Evolutionary conservation across 331 rosid genomes (phyloP).

Genomic region (Rosa hybrid): DNA sequence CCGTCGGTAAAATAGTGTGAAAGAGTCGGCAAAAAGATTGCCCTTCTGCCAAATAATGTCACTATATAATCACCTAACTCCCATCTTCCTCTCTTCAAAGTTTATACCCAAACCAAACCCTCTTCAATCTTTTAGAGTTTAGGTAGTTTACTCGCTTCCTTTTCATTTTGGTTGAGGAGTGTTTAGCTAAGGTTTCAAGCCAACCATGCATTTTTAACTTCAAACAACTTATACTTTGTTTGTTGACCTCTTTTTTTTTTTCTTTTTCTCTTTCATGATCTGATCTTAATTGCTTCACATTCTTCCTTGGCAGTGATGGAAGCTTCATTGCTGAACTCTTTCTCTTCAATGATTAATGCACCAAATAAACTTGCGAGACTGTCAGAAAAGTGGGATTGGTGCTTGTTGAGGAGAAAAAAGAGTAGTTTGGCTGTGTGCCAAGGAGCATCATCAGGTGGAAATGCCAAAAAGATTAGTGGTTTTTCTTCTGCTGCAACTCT

Average conservation of each 20-base stretch:
- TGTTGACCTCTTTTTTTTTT: slow-evolving; percentile 19
- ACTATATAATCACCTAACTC: slow-evolving; percentile 53
- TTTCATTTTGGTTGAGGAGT: slow-evolving; percentile 36
- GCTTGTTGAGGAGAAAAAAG: slow-evolving; percentile 40
- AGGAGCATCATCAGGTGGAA: slow-evolving; percentile 45
- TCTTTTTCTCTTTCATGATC: not conserved
- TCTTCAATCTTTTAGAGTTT: slow-evolving; percentile 36
- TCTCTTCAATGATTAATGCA: slow-evolving; percentile 32
- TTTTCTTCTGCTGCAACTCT: slow-evolving; percentile 49
- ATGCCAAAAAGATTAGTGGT: slow-evolving; percentile 44
- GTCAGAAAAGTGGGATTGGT: slow-evolving; percentile 30
- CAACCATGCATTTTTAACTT: slow-evolving; percentile 42
- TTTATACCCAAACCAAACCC: slow-evolving; percentile 53
- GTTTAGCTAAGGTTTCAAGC: slow-evolving; percentile 48
- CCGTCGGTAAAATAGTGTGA: slow-evolving; percentile 45
- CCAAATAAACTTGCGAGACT: slow-evolving; percentile 33
- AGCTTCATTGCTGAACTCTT: slow-evolving; percentile 50
- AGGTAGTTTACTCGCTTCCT: slow-evolving; percentile 59
- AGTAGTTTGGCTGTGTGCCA: slow-evolving; percentile 47
- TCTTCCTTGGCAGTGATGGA: slow-evolving; percentile 48
- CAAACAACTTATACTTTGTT: slow-evolving; percentile 23
- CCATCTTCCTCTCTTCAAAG: slow-evolving; percentile 51
- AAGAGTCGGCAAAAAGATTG: slow-evolving; percentile 56
- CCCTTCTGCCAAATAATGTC: slow-evolving; percentile 31
- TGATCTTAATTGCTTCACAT: slow-evolving; percentile 8